Conservation (phyloP, 2,329 filamentous ascomycete genomes). For the Cucurbitaria berberidis region DNA sequence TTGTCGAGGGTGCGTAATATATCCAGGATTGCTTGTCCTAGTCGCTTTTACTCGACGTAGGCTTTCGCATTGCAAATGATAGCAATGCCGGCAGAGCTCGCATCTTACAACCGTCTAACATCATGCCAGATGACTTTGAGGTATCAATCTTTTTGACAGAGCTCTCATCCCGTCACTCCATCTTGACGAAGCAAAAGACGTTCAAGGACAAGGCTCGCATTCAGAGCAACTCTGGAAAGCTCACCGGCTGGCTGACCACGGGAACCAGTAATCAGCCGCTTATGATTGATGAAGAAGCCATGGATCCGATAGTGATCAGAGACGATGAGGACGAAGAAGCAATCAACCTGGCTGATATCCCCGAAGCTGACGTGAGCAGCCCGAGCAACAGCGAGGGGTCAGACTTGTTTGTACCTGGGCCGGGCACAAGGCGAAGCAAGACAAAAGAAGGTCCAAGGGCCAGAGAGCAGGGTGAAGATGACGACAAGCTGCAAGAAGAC, state of each 20-base stretch:
- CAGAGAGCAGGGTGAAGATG: constrained; percentile 26
- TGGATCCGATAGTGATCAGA: constrained; percentile 54
- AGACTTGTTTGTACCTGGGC: constrained; percentile 34
- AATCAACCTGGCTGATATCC: constrained; percentile 62
- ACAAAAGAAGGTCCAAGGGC: constrained; percentile 16
- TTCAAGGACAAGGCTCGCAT: constrained; percentile 57
- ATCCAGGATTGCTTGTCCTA: neutral
- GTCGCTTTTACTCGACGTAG: neutral
- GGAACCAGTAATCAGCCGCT: constrained; percentile 52
- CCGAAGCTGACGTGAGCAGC: constrained; percentile 50
- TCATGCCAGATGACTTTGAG: constrained; percentile 83
- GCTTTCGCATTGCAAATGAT: neutral
- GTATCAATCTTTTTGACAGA: constrained; percentile 93
- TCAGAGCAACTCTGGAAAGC: constrained; percentile 54
- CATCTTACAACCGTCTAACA: constrained; percentile 22
- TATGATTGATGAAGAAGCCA: constrained; percentile 51
- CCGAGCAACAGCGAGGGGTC: constrained; percentile 38
- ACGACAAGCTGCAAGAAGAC: constrained; percentile 65
- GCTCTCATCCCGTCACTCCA: constrained; percentile 80
- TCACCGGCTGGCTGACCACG: constrained; percentile 54
- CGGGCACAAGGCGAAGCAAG: constrained; percentile 24
- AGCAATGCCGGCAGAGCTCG: constrained; percentile 4
- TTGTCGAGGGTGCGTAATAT: constrained; percentile 71
- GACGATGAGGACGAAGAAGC: constrained; percentile 65
- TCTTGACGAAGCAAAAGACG: constrained; percentile 84